These are phyloP conservation scores for Termitomyces sp. DNA, from an alignment of 768 basidiomycete genomes.

Conservation along the genomic window DNA sequence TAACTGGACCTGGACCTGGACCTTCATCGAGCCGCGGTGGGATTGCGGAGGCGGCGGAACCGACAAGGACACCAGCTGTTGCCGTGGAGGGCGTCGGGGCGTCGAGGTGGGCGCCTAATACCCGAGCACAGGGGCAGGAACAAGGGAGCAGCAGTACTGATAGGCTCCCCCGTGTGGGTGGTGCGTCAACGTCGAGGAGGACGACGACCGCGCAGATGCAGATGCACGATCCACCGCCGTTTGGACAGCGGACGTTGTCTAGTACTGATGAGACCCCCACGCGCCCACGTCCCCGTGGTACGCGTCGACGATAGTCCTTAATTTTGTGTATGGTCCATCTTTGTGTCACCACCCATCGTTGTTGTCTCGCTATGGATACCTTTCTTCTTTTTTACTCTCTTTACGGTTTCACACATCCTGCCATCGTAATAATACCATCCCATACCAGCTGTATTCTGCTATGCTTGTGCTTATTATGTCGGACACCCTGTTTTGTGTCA, in stretches of 20 bases:
- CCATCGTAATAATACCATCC: background rate
- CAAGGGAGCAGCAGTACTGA: slow-evolving; percentile 1
- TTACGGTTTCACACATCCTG: background rate
- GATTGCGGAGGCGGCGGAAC: slow-evolving; percentile 12
- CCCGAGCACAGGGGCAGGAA: slow-evolving; percentile 9
- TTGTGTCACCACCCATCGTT: background rate
- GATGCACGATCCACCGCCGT: slow-evolving; percentile 12
- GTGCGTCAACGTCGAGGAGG: slow-evolving; percentile 6
- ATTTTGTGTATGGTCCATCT: background rate
- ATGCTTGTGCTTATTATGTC: background rate
- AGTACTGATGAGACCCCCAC: slow-evolving; percentile 54
- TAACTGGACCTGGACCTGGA: background rate
- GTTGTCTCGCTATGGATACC: background rate
- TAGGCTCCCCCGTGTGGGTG: background rate
- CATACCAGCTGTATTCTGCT: background rate
- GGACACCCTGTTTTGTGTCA: background rate
- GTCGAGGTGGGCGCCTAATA: slow-evolving; percentile 28
- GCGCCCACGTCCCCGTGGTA: slow-evolving; percentile 49
- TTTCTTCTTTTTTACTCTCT: background rate
- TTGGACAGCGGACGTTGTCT: slow-evolving; percentile 30
- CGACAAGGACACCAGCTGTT: background rate
- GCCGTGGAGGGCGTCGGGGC: slow-evolving; percentile 23
- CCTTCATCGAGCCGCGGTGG: background rate
- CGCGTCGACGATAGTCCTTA: slow-evolving; percentile 36
- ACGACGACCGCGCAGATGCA: slow-evolving; percentile 11